phyloP scores from a whole-genome alignment of 129 eudicot genomes.

The Flaveria robusta region DNA sequence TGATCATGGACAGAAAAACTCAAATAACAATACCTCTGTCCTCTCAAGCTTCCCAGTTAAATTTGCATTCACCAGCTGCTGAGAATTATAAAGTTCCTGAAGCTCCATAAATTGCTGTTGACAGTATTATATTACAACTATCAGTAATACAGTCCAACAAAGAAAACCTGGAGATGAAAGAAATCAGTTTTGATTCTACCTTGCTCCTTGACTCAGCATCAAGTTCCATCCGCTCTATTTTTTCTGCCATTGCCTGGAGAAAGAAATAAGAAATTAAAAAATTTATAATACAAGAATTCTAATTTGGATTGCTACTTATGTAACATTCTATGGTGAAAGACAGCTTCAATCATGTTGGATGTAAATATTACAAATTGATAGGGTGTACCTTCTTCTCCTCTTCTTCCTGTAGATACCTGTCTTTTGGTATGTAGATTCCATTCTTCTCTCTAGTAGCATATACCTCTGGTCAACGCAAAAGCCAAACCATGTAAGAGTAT shows the following conservation, averaged over 20 bases:
- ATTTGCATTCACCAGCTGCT: conserved; percentile 70
- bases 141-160: neutral
- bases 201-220: conserved; percentile 89
- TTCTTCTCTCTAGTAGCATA: conserved; percentile 96
- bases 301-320: neutral
- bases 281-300: neutral
- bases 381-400: conserved; percentile 86
- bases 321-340: neutral
- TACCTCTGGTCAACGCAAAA: conserved; percentile 61
- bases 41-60: conserved; percentile 78
- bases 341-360: neutral
- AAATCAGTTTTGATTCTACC: conserved; percentile 47
- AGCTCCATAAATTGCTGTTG: conserved; percentile 88
- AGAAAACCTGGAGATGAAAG: neutral
- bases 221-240: conserved; percentile 92
- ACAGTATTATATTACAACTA: conserved; percentile 12
- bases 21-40: conserved; percentile 65
- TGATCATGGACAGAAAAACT: neutral
- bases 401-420: conserved; percentile 91
- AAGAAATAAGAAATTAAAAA: neutral
- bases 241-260: conserved; percentile 85
- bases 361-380: conserved; percentile 13
- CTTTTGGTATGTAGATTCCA: conserved; percentile 95
- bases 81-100: conserved; percentile 76
- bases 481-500: conserved; percentile 17